phyloP scores from a whole-genome alignment of 1,284 basidiomycete genomes.

The Meira miltonrushii region DNA sequence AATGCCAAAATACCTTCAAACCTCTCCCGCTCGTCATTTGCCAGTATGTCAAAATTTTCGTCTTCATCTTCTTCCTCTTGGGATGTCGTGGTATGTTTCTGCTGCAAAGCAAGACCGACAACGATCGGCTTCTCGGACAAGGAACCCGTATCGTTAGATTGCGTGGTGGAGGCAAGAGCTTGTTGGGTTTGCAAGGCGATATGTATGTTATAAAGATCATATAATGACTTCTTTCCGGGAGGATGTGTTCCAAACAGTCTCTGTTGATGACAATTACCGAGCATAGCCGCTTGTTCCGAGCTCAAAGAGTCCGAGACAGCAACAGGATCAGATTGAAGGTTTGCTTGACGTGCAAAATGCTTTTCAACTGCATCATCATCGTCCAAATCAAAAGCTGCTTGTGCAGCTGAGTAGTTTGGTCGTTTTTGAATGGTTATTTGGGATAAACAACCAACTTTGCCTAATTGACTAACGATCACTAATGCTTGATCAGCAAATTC shows the following conservation, averaged over 20 bases:
- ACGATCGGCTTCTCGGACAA: constrained; percentile 18
- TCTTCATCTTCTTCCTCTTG: constrained; percentile 35
- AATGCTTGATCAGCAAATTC: constrained; percentile 30
- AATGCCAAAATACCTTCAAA: constrained; percentile 68
- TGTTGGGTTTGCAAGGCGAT: constrained; percentile 57
- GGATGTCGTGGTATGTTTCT: not conserved
- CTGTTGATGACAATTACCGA: constrained; percentile 68
- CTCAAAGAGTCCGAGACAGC: not conserved
- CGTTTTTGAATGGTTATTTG: constrained; percentile 1
- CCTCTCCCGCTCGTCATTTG: constrained; percentile 62
- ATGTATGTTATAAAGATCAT: constrained; percentile 77
- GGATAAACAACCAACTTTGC: constrained; percentile 27
- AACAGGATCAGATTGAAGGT: not conserved
- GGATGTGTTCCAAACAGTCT: constrained; percentile 67
- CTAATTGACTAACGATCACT: constrained; percentile 33
- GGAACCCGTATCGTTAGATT: constrained; percentile 51
- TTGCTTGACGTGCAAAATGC: not conserved
- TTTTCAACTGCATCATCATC: constrained; percentile 2
- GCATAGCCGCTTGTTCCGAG: constrained; percentile 55
- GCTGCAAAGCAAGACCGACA: constrained; percentile 23
- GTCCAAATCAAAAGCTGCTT: constrained; percentile 1
- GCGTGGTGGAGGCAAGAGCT: constrained; percentile 28
- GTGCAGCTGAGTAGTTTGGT: not conserved
- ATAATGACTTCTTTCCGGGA: constrained; percentile 64
- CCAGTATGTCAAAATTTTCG: constrained; percentile 46